A percentile compares a stretch with the other conserved stretches of the same genome.
Evolutionary conservation across 148 eudicot species (phyloP).

Genomic region (Agrostemma githago): DNA sequence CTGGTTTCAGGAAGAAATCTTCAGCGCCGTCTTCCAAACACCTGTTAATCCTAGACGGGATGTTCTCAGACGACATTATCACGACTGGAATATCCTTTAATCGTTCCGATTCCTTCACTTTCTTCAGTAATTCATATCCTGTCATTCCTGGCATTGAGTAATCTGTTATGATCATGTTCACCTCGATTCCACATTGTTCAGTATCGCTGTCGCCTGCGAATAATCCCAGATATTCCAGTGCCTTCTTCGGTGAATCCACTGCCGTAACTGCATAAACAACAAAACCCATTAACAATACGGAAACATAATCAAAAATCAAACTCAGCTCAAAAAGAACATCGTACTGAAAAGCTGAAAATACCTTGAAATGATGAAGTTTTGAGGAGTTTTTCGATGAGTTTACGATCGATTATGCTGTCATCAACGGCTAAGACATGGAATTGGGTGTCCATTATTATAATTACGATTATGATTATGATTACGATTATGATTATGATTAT

Average conservation of each 20-base stretch:
- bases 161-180: slow-evolving; percentile 37
- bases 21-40: slow-evolving; percentile 72
- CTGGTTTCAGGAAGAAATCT: slow-evolving; percentile 66
- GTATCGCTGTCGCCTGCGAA: slow-evolving; percentile 3
- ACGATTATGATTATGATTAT: background rate
- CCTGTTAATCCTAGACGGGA: slow-evolving; percentile 57
- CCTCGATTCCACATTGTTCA: slow-evolving; percentile 10
- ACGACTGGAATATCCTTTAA: slow-evolving; percentile 63
- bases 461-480: background rate
- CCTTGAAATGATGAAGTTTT: slow-evolving; percentile 22
- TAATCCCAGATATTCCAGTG: slow-evolving; percentile 16
- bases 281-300: too few species aligned
- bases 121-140: slow-evolving; percentile 31
- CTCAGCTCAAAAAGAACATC: background rate
- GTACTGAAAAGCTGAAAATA: background rate
- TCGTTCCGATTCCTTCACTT: slow-evolving; percentile 38
- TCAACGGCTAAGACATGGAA: slow-evolving; percentile 25
- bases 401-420: slow-evolving; percentile 20
- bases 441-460: slow-evolving; percentile 1
- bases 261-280: slow-evolving; percentile 6
- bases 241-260: slow-evolving; percentile 18
- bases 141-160: slow-evolving; percentile 44
- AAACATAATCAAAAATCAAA: background rate
- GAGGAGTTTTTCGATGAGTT: slow-evolving; percentile 17
- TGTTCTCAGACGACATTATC: slow-evolving; percentile 74